Percentiles rank a stretch among this genome's conserved stretches.
These are phyloP conservation scores for Ogataea trehaloabstinens DNA, from an alignment of 805 yeast species.

Conservation along the genomic window DNA sequence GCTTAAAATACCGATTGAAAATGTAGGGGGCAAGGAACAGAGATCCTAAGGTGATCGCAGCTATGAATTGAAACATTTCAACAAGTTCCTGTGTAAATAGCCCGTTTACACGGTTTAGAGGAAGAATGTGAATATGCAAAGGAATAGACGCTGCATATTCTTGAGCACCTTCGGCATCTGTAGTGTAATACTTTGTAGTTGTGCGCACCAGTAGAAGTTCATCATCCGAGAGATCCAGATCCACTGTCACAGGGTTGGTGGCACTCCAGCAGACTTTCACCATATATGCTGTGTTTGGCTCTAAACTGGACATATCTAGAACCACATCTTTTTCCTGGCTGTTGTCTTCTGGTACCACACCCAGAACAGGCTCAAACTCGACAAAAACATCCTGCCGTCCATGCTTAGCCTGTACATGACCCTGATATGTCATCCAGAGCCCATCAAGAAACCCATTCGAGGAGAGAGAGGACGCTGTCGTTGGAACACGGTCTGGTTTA, in stretches of 20 bases:
- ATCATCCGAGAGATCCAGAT: slow-evolving; percentile 1
- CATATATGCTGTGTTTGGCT: neutral
- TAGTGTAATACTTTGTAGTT: slow-evolving; percentile 21
- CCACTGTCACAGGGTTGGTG: slow-evolving; percentile 22
- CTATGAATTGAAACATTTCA: slow-evolving; percentile 7
- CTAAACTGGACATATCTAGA: slow-evolving; percentile 6
- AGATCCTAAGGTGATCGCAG: slow-evolving; percentile 7
- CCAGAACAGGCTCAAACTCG: slow-evolving; percentile 11
- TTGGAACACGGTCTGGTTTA: neutral
- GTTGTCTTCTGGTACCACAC: slow-evolving; percentile 10
- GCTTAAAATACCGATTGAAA: slow-evolving; percentile 1
- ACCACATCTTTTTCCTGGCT: slow-evolving; percentile 6
- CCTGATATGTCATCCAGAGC: neutral
- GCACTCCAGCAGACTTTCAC: slow-evolving; percentile 28
- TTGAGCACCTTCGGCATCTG: slow-evolving; percentile 5
- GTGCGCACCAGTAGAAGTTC: slow-evolving; percentile 12
- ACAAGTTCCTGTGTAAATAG: slow-evolving; percentile 13
- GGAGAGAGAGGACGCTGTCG: neutral
- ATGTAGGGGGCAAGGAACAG: slow-evolving; percentile 5
- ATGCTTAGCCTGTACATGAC: neutral
- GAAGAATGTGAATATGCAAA: slow-evolving; percentile 14
- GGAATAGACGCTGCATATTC: slow-evolving; percentile 10
- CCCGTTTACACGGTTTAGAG: slow-evolving; percentile 6
- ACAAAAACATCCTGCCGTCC: slow-evolving; percentile 1
- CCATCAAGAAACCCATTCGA: neutral